Evolutionary conservation across 2,329 filamentous ascomycete species (phyloP), one percentile per base, ranked within the genome.

Genomic region (Stachybotrys echinatus): DNA sequence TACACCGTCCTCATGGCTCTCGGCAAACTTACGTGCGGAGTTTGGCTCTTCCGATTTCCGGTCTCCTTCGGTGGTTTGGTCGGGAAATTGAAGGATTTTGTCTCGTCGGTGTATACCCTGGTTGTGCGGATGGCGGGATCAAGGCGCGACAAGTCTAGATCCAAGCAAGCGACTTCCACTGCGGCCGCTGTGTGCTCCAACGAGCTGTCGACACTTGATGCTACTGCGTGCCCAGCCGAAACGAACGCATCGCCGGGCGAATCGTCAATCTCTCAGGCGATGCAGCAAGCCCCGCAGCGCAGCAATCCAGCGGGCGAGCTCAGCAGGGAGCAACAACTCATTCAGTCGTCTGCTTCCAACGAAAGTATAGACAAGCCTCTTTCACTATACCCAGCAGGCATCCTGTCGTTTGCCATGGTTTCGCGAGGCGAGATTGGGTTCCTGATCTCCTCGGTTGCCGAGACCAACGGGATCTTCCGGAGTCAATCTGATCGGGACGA

Each of bases 361-460:
- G 61, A 68, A 6, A 31, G 27, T 31, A 31, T 12, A 12, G 59
- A 68, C 0, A 81, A 78, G 45, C 79, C 83, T 0, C 65, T 76
- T 3, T 89, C 85, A 0, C 68, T 88, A 1, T 85, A 89, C 53
- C 86, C 87, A 0, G 76, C 83, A 0, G 73, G 77, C 0, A 82
- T 92, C 3, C 67, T 92, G 0, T 84, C 84, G 1, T 72, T 78
- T 18, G 76, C 73, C 3, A 92, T 92, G 88, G 79, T 87, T 0
- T 82, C 88, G 0, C 75, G 88, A n/a, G 88, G 88, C 1, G 88
- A 94, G 62, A 89, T 92, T 31, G 87, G 88, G 0, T 90, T 90
- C 53, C 65, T 92, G 42, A 89, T 94, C 53, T 83, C 84, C 1
- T 81, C 84, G 0, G 65, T 91, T 0, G 85, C 85, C 0, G 76